These are phyloP conservation scores for Colletotrichum gloeosporioides DNA, from an alignment of 2,329 filamentous ascomycete species.

Conservation along the genomic window DNA sequence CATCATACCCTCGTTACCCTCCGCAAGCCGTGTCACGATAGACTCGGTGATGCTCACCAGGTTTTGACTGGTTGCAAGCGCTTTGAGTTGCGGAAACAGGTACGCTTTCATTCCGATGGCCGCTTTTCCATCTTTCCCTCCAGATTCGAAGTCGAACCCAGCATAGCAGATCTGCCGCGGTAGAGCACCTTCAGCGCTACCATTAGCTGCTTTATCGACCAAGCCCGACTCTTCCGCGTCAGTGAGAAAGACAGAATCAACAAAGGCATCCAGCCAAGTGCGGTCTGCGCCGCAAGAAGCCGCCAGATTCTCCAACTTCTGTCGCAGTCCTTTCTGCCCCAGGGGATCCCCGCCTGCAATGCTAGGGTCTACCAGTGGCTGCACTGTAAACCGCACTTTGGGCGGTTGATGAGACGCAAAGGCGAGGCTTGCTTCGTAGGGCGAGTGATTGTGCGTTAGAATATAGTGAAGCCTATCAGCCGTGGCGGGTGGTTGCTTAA, in stretches of 20 bases:
- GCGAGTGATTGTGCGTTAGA: background rate
- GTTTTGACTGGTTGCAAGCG: background rate
- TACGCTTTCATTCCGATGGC: conserved; percentile 5
- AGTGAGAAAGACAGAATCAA: background rate
- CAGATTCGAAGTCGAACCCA: conserved; percentile 3
- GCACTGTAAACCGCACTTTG: conserved; percentile 5
- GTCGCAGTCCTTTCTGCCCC: background rate
- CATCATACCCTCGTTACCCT: background rate
- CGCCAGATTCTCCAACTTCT: background rate
- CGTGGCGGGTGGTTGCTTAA: background rate
- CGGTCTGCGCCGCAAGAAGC: background rate
- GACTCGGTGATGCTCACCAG: background rate
- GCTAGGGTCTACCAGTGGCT: background rate
- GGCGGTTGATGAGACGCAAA: background rate
- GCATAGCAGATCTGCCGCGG: background rate
- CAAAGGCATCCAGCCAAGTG: background rate
- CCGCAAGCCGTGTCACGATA: background rate
- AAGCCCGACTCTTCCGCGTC: background rate
- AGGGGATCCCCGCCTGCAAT: background rate
- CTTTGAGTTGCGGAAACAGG: conserved; percentile 5
- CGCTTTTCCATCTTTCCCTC: background rate
- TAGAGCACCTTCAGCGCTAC: background rate
- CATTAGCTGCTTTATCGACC: background rate
- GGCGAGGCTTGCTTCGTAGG: conserved; percentile 5
- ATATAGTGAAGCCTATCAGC: background rate